Percentiles rank a stretch among this genome's conserved stretches.
These are phyloP conservation scores for Cryomyces minteri DNA, from an alignment of 495 filamentous ascomycete species.

Conservation along the genomic window DNA sequence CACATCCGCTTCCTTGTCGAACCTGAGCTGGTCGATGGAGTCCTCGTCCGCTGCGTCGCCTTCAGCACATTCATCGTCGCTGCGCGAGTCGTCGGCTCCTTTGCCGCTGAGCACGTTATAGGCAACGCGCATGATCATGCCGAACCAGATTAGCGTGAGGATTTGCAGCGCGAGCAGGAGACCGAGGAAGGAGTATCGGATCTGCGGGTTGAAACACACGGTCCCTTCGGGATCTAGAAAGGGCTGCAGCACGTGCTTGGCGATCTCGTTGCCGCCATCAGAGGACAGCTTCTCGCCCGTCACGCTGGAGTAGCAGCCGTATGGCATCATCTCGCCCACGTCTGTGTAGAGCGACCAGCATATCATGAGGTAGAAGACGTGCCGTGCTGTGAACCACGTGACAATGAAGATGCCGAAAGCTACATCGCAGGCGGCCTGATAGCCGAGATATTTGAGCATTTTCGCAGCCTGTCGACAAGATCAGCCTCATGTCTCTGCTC, in stretches of 20 bases:
- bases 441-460: constrained; percentile 77
- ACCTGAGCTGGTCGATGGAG: neutral
- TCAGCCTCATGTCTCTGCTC: constrained; percentile 2
- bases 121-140: constrained; percentile 69
- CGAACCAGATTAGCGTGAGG: constrained; percentile 76
- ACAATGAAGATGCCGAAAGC: constrained; percentile 77
- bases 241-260: constrained; percentile 45
- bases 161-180: constrained; percentile 62
- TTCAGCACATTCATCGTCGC: constrained; percentile 65
- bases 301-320: constrained; percentile 42
- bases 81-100: constrained; percentile 71
- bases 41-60: constrained; percentile 35
- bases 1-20: neutral
- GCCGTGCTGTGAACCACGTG: constrained; percentile 68
- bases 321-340: constrained; percentile 37
- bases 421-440: constrained; percentile 55
- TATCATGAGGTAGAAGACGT: constrained; percentile 58
- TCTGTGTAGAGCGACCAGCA: constrained; percentile 70
- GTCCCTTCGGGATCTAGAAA: constrained; percentile 47
- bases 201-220: constrained; percentile 54
- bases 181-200: constrained; percentile 58
- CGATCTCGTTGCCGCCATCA: constrained; percentile 35
- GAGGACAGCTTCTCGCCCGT: constrained; percentile 31
- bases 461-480: constrained; percentile 57
- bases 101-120: constrained; percentile 53